Conservation (phyloP, 1,139 yeast species). For the Citeromyces siamensis region DNA sequence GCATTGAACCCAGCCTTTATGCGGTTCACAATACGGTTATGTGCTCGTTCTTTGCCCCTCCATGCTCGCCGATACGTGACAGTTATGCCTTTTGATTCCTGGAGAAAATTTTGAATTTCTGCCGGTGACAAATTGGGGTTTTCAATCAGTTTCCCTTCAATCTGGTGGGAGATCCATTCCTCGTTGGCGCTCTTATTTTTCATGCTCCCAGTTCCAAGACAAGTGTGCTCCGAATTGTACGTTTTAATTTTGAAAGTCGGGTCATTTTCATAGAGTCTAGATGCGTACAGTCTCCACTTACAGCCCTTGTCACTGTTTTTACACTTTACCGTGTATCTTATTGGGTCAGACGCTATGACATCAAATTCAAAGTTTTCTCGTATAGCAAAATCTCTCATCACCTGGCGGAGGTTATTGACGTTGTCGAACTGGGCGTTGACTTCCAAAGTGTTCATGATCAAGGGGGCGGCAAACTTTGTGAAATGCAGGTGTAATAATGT, state of each 20-base stretch:
- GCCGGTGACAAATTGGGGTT: background rate
- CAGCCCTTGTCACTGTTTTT: background rate
- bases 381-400: background rate
- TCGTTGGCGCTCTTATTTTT: background rate
- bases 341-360: background rate
- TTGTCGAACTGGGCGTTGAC: background rate
- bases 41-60: background rate
- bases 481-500: too few relatives aligned
- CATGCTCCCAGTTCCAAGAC: background rate
- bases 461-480: background rate
- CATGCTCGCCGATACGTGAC: background rate
- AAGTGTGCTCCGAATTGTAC: slow-evolving; percentile 1
- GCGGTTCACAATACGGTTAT: background rate
- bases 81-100: background rate
- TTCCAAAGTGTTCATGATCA: background rate
- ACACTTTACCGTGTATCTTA: background rate
- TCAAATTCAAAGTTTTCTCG: background rate
- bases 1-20: background rate
- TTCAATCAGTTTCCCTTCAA: background rate
- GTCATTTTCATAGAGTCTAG: background rate
- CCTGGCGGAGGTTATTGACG: background rate
- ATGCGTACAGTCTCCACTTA: background rate
- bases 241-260: background rate
- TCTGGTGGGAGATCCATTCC: background rate
- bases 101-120: background rate